phyloP scores from a whole-genome alignment of 805 yeast species.

The Pichia occidentalis region DNA sequence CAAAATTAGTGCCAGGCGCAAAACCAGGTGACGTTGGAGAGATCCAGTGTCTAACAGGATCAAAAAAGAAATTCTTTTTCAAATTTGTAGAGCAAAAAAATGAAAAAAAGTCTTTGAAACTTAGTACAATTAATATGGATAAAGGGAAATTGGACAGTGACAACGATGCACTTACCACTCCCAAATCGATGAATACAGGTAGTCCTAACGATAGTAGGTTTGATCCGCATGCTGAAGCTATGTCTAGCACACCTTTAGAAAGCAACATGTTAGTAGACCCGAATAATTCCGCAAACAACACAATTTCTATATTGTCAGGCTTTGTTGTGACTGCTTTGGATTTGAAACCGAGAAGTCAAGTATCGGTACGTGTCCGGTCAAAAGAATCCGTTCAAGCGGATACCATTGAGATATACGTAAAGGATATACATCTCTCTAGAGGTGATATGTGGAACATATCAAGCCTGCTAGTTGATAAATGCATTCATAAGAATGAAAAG shows the following conservation, averaged over 20 bases:
- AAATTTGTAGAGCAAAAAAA: slow-evolving; percentile 29
- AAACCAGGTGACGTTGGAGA: slow-evolving; percentile 75
- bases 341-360: slow-evolving; percentile 61
- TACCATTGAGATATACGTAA: slow-evolving; percentile 71
- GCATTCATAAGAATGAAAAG: slow-evolving; percentile 63
- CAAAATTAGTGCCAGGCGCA: slow-evolving; percentile 52
- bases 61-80: slow-evolving; percentile 36
- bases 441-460: slow-evolving; percentile 92
- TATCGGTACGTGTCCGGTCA: slow-evolving; percentile 45
- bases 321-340: slow-evolving; percentile 55
- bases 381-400: slow-evolving; percentile 61
- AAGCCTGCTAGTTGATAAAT: slow-evolving; percentile 49
- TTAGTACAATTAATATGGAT: neutral
- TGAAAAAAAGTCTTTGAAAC: slow-evolving; percentile 1
- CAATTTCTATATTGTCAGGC: slow-evolving; percentile 52
- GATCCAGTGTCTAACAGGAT: slow-evolving; percentile 39
- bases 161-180: neutral
- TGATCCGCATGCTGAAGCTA: neutral
- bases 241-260: slow-evolving; percentile 2
- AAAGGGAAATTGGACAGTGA: neutral
- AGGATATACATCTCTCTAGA: slow-evolving; percentile 73
- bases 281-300: slow-evolving; percentile 24
- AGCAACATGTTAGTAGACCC: slow-evolving; percentile 17
- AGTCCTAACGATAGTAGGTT: neutral
- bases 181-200: neutral